Base-by-base conservation (phyloP, 257 asterid genomes). In the Nicotiana benthamiana region DNA sequence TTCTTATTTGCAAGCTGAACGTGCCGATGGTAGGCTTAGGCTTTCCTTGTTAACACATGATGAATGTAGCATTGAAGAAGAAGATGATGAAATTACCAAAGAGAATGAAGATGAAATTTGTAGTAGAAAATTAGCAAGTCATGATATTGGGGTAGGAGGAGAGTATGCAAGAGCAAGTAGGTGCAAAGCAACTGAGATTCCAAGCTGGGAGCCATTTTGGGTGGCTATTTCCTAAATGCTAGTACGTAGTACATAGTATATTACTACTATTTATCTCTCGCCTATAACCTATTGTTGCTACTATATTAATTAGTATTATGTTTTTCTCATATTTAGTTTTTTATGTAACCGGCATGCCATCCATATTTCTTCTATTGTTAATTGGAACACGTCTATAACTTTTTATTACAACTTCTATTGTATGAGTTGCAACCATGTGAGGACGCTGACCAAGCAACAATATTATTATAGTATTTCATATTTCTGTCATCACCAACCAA, bases 11-110 rank as follows among this genome's bases (percentile, higher is more conserved):
- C 90, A 64, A 64, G 84, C 90, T 0, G 93, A 95, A 75, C 94
- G 97, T 1, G 67, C 72, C 9, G 75, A 91, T 24, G 98, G 99
- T 40, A 89, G 97, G 89, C 95, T 95, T 6, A 83, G 83, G 87
- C 96, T 95, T 34, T 88, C 91, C 3, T 51, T 91, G 75, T 18
- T 46, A 51, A 59, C 9, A n/a, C 36, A 9, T 5, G 72, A 16
- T 5, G 79, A 80, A 34, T 65, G 83, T 72, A 22, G 2, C 15
- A 72, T 6, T 51, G 85, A 13, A 20, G 75, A 46, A 8, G 83
- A 83, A 15, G 48, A 6, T 40, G 79, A 82, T 0, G 64, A 26
- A 1, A 40, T 10, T 20, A 68, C 11, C 6, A 83, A 51, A 4
- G 80, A 51, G 2, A 77, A 80, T n/a, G 76, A 43, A 2, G 26